Percentiles rank a stretch among this genome's conserved stretches.
Conservation (phyloP, 2,329 filamentous ascomycete genomes). For the Colletotrichum endophyticum region DNA sequence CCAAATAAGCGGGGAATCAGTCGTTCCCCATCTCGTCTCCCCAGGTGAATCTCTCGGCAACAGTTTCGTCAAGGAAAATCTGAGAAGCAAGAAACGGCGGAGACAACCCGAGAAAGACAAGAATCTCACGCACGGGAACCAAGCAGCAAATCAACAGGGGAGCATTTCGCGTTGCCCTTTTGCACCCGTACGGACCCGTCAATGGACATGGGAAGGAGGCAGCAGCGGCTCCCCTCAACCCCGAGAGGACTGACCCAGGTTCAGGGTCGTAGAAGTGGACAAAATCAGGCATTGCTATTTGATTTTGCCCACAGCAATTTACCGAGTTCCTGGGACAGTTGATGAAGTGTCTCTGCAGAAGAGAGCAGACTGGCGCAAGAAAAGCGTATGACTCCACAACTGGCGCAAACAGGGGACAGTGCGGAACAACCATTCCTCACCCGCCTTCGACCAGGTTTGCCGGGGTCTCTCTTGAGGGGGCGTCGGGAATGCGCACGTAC, state of each 20-base stretch:
- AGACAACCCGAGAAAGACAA: not conserved
- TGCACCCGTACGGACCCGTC: not conserved
- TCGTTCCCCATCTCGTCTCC: not conserved
- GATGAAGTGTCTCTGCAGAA: conserved; percentile 16
- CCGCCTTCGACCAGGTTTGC: not conserved
- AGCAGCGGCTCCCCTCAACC: not conserved
- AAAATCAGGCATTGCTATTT: not conserved
- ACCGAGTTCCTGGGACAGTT: conserved; percentile 16
- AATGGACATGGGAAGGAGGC: not conserved
- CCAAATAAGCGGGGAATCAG: not conserved
- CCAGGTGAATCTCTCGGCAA: not conserved
- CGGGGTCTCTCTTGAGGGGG: not conserved
- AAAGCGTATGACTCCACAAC: not conserved
- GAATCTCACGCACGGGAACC: not conserved
- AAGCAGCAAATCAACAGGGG: not conserved
- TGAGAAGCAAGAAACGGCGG: not conserved
- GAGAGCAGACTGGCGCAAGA: not conserved
- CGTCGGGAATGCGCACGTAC: conserved; percentile 8
- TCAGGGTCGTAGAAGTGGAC: not conserved
- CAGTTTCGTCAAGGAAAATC: not conserved
- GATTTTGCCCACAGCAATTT: conserved; percentile 6
- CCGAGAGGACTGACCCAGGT: not conserved
- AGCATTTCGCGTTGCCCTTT: not conserved
- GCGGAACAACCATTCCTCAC: not conserved
- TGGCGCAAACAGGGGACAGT: not conserved